Evolutionary conservation across 2,329 filamentous ascomycete genomes (phyloP), one percentile per base, ranked within the genome.

Genomic region (Cryoendolithus antarcticus): DNA sequence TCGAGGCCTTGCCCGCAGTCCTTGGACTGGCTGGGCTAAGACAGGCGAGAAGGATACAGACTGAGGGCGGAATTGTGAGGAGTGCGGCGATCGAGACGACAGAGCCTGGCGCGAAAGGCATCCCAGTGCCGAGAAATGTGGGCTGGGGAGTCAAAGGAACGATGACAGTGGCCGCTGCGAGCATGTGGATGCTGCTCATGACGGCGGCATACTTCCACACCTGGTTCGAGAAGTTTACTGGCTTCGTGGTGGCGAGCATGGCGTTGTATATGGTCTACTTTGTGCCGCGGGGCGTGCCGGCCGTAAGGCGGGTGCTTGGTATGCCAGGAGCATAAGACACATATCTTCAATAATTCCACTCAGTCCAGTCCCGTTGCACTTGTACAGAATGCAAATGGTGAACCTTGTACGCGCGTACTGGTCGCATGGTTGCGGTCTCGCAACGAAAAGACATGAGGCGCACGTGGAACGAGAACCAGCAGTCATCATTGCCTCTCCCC

Each of bases 151-250:
- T 81, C 48, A 73, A 78, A 46, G 62, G 64, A 53, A 49, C 64
- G 50, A 45, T 72, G 57, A 57, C 56, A 0, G 75, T 95, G 19
- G 72, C 82, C 11, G 77, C 62, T 0, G 53, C 95, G 55, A 85
- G 80, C 55, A 74, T 80, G 67, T 96, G 91, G 85, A 98, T 98
- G 91, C 62, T 98, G 58, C 70, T 96, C 44, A 98, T 98, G 91
- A 98, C 91, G 31, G 88, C 88, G 2, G 88, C 93, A 30, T 98
- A 89, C 70, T 98, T 98, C 56, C 91, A 98, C 62, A 98, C 91
- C 1, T 96, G 89, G 88, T 80, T 93, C 53, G 91, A 98, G 67
- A 98, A 96, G 80, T 64, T 69, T 37, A 70, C 67, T 10, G 67
- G 67, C 1, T 49, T 69, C 37, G 13, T 66, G n/a, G 65, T 70